A percentile compares a stretch with the other conserved stretches of the same genome.
These are phyloP conservation scores for Acidiella bohemica DNA, from an alignment of 495 filamentous ascomycete species.

Conservation along the genomic window DNA sequence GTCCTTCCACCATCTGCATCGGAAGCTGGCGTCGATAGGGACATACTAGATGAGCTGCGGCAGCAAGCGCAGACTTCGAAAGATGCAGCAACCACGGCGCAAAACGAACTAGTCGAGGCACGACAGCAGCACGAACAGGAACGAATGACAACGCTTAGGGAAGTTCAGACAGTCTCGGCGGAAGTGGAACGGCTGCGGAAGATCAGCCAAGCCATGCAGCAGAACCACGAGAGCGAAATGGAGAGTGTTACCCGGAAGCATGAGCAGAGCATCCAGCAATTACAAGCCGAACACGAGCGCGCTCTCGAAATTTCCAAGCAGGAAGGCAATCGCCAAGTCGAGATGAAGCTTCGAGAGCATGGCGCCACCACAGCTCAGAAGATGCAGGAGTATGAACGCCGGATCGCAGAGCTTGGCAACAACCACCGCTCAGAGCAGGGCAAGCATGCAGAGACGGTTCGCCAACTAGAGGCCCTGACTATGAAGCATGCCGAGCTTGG, in stretches of 20 bases:
- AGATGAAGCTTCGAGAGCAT: slow-evolving; percentile 4
- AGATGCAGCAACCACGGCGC: slow-evolving; percentile 51
- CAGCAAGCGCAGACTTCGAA: slow-evolving; percentile 61
- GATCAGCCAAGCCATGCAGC: slow-evolving; percentile 58
- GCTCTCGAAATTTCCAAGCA: slow-evolving; percentile 1
- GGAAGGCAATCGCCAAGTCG: background rate
- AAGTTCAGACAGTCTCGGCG: slow-evolving; percentile 50
- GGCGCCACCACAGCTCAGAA: slow-evolving; percentile 2
- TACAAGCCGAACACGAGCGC: slow-evolving; percentile 20
- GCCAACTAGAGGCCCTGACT: slow-evolving; percentile 16
- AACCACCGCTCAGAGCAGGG: slow-evolving; percentile 19
- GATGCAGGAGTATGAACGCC: slow-evolving; percentile 17
- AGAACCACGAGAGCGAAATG: slow-evolving; percentile 48
- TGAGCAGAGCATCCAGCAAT: slow-evolving; percentile 32
- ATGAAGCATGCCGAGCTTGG: slow-evolving; percentile 12
- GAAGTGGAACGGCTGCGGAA: slow-evolving; percentile 55
- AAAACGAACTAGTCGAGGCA: slow-evolving; percentile 51
- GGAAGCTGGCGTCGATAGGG: slow-evolving; percentile 29
- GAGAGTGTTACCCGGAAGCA: slow-evolving; percentile 27
- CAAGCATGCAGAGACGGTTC: slow-evolving; percentile 19
- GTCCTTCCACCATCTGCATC: slow-evolving; percentile 42
- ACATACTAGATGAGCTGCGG: slow-evolving; percentile 60
- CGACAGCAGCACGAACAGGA: slow-evolving; percentile 50
- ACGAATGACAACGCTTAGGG: slow-evolving; percentile 65
- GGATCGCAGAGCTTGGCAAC: slow-evolving; percentile 15